Conservation (phyloP, 805 yeast species). For the Metschnikowia baotianmanensis region DNA sequence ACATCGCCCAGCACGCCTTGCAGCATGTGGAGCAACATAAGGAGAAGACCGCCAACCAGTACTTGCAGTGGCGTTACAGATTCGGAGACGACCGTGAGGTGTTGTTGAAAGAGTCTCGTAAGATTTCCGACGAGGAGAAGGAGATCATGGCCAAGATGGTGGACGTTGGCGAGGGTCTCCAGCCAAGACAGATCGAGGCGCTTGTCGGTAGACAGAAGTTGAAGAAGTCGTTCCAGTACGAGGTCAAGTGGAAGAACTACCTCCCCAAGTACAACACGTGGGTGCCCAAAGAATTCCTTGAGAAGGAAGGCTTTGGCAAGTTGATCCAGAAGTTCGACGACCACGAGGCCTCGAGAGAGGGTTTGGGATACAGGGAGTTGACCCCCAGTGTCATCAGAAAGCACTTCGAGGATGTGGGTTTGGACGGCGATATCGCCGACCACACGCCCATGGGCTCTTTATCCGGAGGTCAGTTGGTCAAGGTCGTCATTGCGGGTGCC, state of each 20-base stretch:
- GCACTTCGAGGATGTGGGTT: conserved; percentile 96
- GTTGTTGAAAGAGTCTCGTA: conserved; percentile 83
- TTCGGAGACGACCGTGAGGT: conserved; percentile 99
- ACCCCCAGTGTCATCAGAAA: conserved; percentile 89
- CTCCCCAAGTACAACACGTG: conserved; percentile 91
- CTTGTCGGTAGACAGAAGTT: conserved; percentile 95
- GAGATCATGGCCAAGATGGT: conserved; percentile 74
- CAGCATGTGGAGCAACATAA: conserved; percentile 97
- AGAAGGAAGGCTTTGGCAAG: conserved; percentile 52
- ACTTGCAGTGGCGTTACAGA: conserved; percentile 96
- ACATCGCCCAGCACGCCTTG: conserved; percentile 97
- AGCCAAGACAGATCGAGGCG: conserved; percentile 87
- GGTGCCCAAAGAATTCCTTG: conserved; percentile 80
- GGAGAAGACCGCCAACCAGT: conserved; percentile 97
- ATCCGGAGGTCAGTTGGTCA: conserved; percentile 97
- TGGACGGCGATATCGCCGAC: conserved; percentile 97
- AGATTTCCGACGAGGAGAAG: conserved; percentile 71
- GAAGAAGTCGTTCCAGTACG: conserved; percentile 96
- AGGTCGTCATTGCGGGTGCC: conserved; percentile 98
- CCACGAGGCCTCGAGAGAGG: conserved; percentile 49
- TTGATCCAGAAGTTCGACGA: conserved; percentile 46
- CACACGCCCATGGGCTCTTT: conserved; percentile 96
- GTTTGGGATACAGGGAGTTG: conserved; percentile 53
- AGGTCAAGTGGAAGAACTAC: conserved; percentile 90
- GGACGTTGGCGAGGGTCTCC: conserved; percentile 82